Percentiles rank a stretch among this genome's conserved stretches.
These are phyloP conservation scores for Amorphotheca resinae DNA, from an alignment of 495 filamentous ascomycete genomes.

Conservation along the genomic window DNA sequence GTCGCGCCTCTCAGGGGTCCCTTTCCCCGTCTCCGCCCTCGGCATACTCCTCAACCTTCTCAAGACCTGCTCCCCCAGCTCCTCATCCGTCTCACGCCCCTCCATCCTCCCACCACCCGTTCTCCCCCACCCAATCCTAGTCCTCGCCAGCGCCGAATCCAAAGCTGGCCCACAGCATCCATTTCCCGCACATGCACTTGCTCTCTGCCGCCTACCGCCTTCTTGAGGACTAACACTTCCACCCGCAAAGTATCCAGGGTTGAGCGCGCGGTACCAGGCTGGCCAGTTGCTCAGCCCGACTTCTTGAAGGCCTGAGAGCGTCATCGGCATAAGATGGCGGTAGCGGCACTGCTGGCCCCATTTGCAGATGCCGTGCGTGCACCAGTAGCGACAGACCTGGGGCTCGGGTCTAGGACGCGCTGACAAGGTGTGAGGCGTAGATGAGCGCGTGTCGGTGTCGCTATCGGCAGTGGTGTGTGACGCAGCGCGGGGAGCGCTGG, in stretches of 20 bases:
- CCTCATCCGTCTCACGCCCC: slow-evolving; percentile 3
- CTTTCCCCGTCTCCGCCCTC: slow-evolving; percentile 4
- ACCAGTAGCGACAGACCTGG: slow-evolving; percentile 33
- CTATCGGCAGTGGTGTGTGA: too few relatives aligned
- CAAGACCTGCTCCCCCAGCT: slow-evolving; percentile 11
- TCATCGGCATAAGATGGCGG: slow-evolving; percentile 30
- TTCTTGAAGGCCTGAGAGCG: slow-evolving; percentile 22
- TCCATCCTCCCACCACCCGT: slow-evolving; percentile 3
- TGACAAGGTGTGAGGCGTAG: background rate
- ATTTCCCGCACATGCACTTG: background rate
- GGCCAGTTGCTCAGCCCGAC: slow-evolving; percentile 27
- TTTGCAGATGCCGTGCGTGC: slow-evolving; percentile 31
- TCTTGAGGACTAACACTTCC: too few relatives aligned
- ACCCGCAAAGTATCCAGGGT: slow-evolving; percentile 14
- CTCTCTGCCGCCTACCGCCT: background rate
- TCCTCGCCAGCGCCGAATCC: background rate
- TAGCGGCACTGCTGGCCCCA: slow-evolving; percentile 30
- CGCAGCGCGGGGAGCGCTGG: background rate
- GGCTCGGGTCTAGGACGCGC: slow-evolving; percentile 3
- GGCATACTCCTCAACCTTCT: slow-evolving; percentile 6
- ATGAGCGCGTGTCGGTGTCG: background rate
- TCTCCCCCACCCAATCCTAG: too few relatives aligned
- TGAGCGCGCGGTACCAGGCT: slow-evolving; percentile 22
- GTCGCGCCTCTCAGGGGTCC: slow-evolving; percentile 6
- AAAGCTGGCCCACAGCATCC: background rate